Evolutionary conservation across 2,329 filamentous ascomycete species (phyloP), one percentile per base, ranked within the genome.

Genomic region (Taxawa tesnikishii): DNA sequence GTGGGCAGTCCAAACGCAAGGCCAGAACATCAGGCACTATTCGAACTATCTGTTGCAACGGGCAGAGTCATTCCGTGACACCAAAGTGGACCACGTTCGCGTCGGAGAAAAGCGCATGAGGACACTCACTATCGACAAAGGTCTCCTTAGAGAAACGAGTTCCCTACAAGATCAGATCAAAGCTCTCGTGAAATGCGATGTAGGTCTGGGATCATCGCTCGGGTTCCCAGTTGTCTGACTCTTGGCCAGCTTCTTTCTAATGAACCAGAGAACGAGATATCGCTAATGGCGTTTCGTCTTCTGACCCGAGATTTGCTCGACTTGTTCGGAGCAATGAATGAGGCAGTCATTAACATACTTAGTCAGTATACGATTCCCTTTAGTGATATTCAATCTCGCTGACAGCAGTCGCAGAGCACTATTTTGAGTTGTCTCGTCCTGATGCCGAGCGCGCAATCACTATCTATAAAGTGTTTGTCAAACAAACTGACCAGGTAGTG

Each of bases 181-280:
- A 38, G 82, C 83, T 21, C 63, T 98, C 42, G 62, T 96, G 33
- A 83, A 83, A 58, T 98, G 90, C 59, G 84, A 94, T 58, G 83
- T 90, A 63, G 45, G 80, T 67, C 29, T 18, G 8, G 8, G 19
- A n/a, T n/a, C n/a, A 23, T 23, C 2, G 10, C 4, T 14, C 10
- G 15, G 15, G 15, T 10, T 28, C 12, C 11, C 11, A 28, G 12
- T 8, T 12, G 11, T 9, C 9, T 10, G 12, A 15, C 38, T 17
- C 33, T 44, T 44, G 6, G 18, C 25, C 49, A 87, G 83, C 75
- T 94, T 31, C 72, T 96, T 51, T 79, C 84, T 31, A 74, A 79
- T 41, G 90, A 96, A 46, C 76, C 82, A 6, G 87, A 94, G 53
- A 98, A 96, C 51, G 90, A 98, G 56, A 96, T 98, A 45, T 92